Base-by-base conservation (phyloP, 2,329 filamentous ascomycete genomes). In the Niveomyces coronatus region DNA sequence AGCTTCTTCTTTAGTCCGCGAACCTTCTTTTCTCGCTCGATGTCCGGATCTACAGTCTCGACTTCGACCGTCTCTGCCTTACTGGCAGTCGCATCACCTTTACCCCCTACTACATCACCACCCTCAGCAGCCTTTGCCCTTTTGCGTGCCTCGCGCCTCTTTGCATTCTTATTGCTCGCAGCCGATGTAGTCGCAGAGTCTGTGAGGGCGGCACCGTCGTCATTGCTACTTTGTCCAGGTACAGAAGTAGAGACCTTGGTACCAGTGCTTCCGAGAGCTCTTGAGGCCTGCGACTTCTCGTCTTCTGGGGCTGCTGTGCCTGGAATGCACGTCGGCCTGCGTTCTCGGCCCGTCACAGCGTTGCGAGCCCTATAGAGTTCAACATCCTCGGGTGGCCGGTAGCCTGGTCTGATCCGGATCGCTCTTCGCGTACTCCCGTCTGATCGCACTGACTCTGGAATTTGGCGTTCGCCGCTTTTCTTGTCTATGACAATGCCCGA, bases 311-410 rank as follows among this genome's bases (percentile, higher is more conserved):
- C 70, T 32, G 74, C 74, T 2, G 86, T 83, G 17, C 89, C 89
- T 4, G 86, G 85, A 4, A 94, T 73, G 16, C 61, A 61, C 16
- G 59, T 54, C 74, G 82, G 41, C 60, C 56, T 65, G 45, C 85
- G 78, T 49, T 76, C 86, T 54, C 86, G 86, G 65, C 84, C 94
- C 35, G 76, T 78, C 56, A 91, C 83, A 35, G 88, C 88, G 1
- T 81, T 87, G 41, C 85, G 80, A 61, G 94, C 95, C 66, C 87
- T 93, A 73, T 98, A 98, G 31, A 94, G 70, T 55, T 95, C 87
- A 46, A 96, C 82, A 61, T 98, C 91, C 63, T 98, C 91, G 1
- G 88, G 86, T 2, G 91, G 93, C 23, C 80, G 79, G 62, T 95
- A 98, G 38, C 91, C 93, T 0, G 91, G 89, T 20, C 86, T 79